Evolutionary conservation across 2,329 filamentous ascomycete species (phyloP), one percentile per base, ranked within the genome.

Genomic region (Seiridium unicorne): DNA sequence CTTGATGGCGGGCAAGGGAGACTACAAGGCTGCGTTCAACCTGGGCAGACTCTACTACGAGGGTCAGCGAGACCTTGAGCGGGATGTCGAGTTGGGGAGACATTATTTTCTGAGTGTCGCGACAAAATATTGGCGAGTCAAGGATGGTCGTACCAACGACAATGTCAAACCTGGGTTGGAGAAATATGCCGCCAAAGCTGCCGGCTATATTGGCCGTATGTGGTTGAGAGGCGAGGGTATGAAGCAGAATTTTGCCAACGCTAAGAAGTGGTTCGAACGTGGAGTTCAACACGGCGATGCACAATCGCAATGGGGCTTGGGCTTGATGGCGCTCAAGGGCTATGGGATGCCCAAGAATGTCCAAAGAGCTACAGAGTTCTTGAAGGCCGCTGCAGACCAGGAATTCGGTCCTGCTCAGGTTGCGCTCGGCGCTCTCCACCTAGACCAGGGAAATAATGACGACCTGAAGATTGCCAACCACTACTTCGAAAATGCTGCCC

Each of bases 21-120:
- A 97, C 69, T 85, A 92, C 59, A 93, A 91, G 71, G 92, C 93
- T 1, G 94, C 92, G 0, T 93, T 93, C 69, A 93, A 91, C 63
- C 79, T 97, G 0, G 93, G 91, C 3, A 88, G 92, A 64, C 85
- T 96, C 63, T 91, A 96, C 72, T 97, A 97, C 69, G 93, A 97
- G 60, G 93, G 93, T 0, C 88, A 92, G 59, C 84, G 90, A 59
- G 88, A 87, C 0, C 79, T 96, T 47, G 87, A 90, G 57, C 84
- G 87, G 26, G 90, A 96, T 68, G 83, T 93, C 51, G 83, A 84
- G 35, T 81, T 87, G 46, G 92, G 93, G 0, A 89, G 90, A 72
- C 87, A 85, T 63, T 94, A 96, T 68, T 97, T 97, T 73, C 83
- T 90, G 66, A 83, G 88, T 59, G 89, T 97, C 4, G 89, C 91